Evolutionary conservation across 2,329 filamentous ascomycete genomes (phyloP).

Genomic region (Neofusicoccum laricinum): DNA sequence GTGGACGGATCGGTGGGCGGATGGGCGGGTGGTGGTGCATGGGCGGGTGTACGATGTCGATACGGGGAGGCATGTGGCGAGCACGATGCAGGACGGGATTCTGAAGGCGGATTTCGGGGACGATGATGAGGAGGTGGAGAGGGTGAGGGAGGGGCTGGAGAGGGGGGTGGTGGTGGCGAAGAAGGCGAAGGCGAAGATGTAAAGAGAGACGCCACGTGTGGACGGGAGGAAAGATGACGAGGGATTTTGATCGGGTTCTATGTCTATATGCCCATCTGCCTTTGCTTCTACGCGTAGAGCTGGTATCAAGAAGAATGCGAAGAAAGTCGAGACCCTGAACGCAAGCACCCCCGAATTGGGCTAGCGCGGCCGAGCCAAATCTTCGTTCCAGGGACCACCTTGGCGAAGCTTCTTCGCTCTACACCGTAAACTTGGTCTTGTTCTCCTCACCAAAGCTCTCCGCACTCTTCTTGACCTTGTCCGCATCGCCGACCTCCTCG

Average conservation of each 20-base stretch:
- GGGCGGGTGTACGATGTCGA: constrained; percentile 29
- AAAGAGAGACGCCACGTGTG: too few species aligned
- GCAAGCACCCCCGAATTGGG: neutral
- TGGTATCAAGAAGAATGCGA: neutral
- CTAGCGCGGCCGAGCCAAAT: neutral
- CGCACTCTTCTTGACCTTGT: constrained; percentile 26
- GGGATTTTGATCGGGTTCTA: neutral
- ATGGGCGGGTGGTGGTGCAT: constrained; percentile 26
- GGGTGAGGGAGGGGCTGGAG: neutral
- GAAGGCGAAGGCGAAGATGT: too few species aligned
- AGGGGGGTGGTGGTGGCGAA: neutral
- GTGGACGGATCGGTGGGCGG: constrained; percentile 24
- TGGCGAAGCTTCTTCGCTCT: neutral
- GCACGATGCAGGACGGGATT: constrained; percentile 34
- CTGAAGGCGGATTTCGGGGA: constrained; percentile 19
- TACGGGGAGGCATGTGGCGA: constrained; percentile 30
- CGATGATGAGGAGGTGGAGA: neutral
- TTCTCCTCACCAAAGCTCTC: constrained; percentile 34
- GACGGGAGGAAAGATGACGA: too few species aligned
- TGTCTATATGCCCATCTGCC: neutral
- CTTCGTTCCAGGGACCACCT: neutral
- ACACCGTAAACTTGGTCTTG: constrained; percentile 33
- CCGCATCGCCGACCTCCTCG: constrained; percentile 25
- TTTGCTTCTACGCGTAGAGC: neutral
- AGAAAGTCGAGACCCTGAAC: neutral